Conservation (phyloP, 768 basidiomycete genomes). For the Hemileccinum rubropunctum region DNA sequence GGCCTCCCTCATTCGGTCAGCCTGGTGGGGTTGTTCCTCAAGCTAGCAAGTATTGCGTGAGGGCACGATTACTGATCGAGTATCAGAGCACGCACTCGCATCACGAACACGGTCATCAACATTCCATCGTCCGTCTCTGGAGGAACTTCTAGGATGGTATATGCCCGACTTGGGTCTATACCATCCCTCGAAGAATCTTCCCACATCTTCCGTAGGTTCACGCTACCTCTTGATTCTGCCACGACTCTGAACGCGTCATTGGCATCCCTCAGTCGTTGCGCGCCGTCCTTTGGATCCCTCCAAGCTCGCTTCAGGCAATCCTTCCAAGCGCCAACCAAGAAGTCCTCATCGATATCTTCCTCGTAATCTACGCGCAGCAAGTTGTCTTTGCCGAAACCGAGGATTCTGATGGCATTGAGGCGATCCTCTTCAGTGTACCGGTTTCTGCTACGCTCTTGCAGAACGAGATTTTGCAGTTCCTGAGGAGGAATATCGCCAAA, state of each 20-base stretch:
- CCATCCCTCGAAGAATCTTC: constrained; percentile 49
- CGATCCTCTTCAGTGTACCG: constrained; percentile 63
- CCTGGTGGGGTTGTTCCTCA: constrained; percentile 65
- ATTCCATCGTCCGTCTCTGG: constrained; percentile 74
- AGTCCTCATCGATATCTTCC: constrained; percentile 63
- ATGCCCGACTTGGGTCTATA: constrained; percentile 73
- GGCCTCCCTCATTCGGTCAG: constrained; percentile 71
- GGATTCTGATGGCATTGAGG: constrained; percentile 40
- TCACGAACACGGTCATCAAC: constrained; percentile 65
- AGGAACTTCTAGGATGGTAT: constrained; percentile 66
- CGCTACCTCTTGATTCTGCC: constrained; percentile 60
- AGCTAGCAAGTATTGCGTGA: constrained; percentile 42
- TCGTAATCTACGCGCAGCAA: constrained; percentile 67
- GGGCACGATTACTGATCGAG: background rate
- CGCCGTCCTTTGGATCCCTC: constrained; percentile 43
- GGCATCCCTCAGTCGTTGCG: constrained; percentile 48
- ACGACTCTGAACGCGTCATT: constrained; percentile 69
- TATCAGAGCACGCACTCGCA: constrained; percentile 52
- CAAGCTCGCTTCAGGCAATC: constrained; percentile 55
- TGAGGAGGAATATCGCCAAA: constrained; percentile 44
- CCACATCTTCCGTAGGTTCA: constrained; percentile 47
- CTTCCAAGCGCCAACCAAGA: constrained; percentile 70
- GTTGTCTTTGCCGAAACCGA: constrained; percentile 68
- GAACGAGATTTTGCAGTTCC: constrained; percentile 55
- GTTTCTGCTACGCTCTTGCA: constrained; percentile 59